These are phyloP conservation scores for Thamnidium elegans DNA, from an alignment of 192 early-diverging fungal species.

Conservation along the genomic window DNA sequence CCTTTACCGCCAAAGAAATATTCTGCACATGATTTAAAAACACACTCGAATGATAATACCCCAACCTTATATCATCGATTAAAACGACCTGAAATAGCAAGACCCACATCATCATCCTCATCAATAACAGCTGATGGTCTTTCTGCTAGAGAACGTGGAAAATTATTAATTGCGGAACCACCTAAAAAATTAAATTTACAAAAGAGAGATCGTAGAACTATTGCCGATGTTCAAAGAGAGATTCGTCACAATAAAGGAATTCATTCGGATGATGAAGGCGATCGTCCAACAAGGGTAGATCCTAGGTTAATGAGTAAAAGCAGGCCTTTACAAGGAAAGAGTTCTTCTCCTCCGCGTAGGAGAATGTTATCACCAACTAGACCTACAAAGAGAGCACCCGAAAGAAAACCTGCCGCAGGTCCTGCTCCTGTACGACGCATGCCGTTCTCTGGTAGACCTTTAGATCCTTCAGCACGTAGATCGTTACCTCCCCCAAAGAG, in stretches of 20 bases:
- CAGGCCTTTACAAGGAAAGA: not conserved
- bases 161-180: constrained; percentile 27
- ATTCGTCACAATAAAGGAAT: constrained; percentile 12
- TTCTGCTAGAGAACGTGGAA: constrained; percentile 26
- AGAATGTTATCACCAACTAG: not conserved
- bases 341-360: not conserved
- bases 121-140: not conserved
- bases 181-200: constrained; percentile 21
- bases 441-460: constrained; percentile 23
- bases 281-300: not conserved
- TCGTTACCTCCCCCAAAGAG: not conserved
- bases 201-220: constrained; percentile 29
- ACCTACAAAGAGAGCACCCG: not conserved
- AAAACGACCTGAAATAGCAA: constrained; percentile 2
- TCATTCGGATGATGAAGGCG: constrained; percentile 7
- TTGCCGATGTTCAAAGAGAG: constrained; percentile 33
- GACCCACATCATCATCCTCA: not conserved
- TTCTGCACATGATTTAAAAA: not conserved
- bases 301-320: constrained; percentile 5
- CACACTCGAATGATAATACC: constrained; percentile 8
- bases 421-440: constrained; percentile 15
- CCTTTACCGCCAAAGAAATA: not conserved
- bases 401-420: not conserved
- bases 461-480: not conserved
- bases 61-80: constrained; percentile 1